Base-by-base conservation (phyloP, 2,329 filamentous ascomycete species). In the Chaetomium sp. region DNA sequence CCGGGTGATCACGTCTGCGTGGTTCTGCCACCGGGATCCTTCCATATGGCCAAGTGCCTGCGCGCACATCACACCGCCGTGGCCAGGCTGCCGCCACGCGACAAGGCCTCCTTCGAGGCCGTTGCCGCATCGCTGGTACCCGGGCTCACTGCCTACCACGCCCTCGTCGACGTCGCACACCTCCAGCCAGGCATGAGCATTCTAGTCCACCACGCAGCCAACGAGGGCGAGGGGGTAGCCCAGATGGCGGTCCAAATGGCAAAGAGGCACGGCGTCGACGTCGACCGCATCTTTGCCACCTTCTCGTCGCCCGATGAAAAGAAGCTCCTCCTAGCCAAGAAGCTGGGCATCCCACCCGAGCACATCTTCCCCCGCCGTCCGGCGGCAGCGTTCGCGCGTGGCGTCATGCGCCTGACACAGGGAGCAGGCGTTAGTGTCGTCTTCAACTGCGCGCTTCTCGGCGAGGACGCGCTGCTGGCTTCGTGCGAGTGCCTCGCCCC, bases 401-500 rank as follows among this genome's bases (percentile, higher is more conserved):
- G 63, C 1, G 53, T 74, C 1, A 60, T 67, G 56, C 35, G 52
- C 0, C 61, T 61, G 5, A 73, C 69, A 1, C 49, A 60, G 7
- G 62, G 67, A 12, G 52, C 55, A 4, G 70, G 72, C 35, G 70
- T 72, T 12, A 69, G 73, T 44, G 49, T 72, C 0, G 71, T 74
- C 0, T 65, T 77, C 2, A 76, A 75, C 59, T 70, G 12, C 37
- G 37, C 71, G 1, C 61, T 75, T 0, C 68, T 72, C 0, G 73
- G 72, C 0, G 44, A 36, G 12, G 72, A 76, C 10, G 56, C 70
- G 0, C 63, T 78, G 0, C 71, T 71, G 8, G 70, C 71, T 1
- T 70, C 72, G 0, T 79, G 72, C 73, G 59, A 70, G 0, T 77
- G 74, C 51, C 75, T 61, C 5, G 59, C 59, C 1, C 51, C 47